A percentile compares a stretch with the other conserved stretches of the same genome.
phyloP scores from a whole-genome alignment of 2,329 filamentous ascomycete genomes.

The Aspergillus felis region DNA sequence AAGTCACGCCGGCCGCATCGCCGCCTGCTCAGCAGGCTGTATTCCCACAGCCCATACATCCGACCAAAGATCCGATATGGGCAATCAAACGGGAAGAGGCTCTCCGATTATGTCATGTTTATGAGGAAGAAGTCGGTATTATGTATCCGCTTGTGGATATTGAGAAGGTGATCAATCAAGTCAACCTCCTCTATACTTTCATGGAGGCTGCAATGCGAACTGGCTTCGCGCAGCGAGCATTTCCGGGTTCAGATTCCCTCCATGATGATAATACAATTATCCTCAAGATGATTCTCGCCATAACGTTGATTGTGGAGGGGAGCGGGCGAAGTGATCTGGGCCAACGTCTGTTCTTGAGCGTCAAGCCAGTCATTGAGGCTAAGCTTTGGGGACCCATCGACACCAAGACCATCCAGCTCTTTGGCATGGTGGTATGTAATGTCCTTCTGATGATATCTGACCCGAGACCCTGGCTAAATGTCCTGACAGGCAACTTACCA shows the following conservation, averaged over 20 bases:
- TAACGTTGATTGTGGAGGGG: slow-evolving; percentile 71
- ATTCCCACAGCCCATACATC: slow-evolving; percentile 38
- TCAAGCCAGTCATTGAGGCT: slow-evolving; percentile 67
- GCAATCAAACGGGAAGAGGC: slow-evolving; percentile 74
- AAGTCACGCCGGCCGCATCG: slow-evolving; percentile 50
- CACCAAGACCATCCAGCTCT: slow-evolving; percentile 56
- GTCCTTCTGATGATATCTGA: not conserved
- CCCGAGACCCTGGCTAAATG: slow-evolving; percentile 1
- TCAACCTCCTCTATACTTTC: slow-evolving; percentile 65
- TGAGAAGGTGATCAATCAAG: slow-evolving; percentile 65
- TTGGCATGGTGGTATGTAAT: slow-evolving; percentile 46
- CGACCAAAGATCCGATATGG: slow-evolving; percentile 72
- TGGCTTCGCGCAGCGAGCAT: slow-evolving; percentile 53
- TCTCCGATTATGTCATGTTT: slow-evolving; percentile 69
- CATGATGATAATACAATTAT: slow-evolving; percentile 64
- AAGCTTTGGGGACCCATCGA: slow-evolving; percentile 55
- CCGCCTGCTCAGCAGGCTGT: slow-evolving; percentile 36
- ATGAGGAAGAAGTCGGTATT: slow-evolving; percentile 84
- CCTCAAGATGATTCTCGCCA: slow-evolving; percentile 80
- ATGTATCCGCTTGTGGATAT: slow-evolving; percentile 89
- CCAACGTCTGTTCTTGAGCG: slow-evolving; percentile 68
- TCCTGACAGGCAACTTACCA: slow-evolving; percentile 63
- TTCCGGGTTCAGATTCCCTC: slow-evolving; percentile 56
- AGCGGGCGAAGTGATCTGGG: slow-evolving; percentile 74
- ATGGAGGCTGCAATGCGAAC: slow-evolving; percentile 63